These are phyloP conservation scores for Halophytophthora batemanensis DNA, from an alignment of 352 stramenopile species.

Conservation along the genomic window DNA sequence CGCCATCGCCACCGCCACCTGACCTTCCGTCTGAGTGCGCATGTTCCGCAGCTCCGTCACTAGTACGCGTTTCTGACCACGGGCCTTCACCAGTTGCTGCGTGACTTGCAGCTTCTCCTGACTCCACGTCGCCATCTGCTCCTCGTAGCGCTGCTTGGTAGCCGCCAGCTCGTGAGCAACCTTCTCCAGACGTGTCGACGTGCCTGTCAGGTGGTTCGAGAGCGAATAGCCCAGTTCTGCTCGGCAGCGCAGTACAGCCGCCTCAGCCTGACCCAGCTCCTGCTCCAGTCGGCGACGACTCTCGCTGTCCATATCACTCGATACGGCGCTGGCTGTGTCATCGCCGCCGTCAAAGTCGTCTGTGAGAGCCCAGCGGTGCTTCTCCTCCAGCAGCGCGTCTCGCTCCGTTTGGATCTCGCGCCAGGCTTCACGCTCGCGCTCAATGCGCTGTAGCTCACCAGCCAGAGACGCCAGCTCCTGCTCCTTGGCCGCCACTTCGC, in stretches of 20 bases:
- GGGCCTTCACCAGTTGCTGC: constrained; percentile 74
- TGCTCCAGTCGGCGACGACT: constrained; percentile 55
- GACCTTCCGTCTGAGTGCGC: constrained; percentile 66
- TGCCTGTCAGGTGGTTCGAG: constrained; percentile 70
- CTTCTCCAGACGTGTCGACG: constrained; percentile 69
- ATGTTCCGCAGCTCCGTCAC: constrained; percentile 79
- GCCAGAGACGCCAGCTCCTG: constrained; percentile 44
- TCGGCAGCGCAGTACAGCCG: constrained; percentile 60
- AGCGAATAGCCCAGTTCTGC: constrained; percentile 76
- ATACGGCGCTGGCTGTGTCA: constrained; percentile 15
- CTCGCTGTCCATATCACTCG: constrained; percentile 47
- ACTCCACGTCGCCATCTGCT: constrained; percentile 49
- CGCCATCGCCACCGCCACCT: constrained; percentile 78
- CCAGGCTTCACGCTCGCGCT: constrained; percentile 74
- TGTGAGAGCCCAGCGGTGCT: constrained; percentile 80
- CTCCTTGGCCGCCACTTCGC: constrained; percentile 44
- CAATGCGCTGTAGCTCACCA: constrained; percentile 66
- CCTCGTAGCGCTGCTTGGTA: constrained; percentile 71
- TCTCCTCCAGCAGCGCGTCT: constrained; percentile 76
- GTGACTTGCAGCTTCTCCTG: constrained; percentile 55
- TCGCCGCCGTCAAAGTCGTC: constrained; percentile 60
- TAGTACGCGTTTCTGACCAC: constrained; percentile 72
- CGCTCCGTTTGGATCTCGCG: constrained; percentile 75
- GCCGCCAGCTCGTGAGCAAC: constrained; percentile 68
- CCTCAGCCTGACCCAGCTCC: constrained; percentile 72